These are phyloP conservation scores for Solanum dulcamara DNA, from an alignment of 257 asterid species.

Conservation along the genomic window DNA sequence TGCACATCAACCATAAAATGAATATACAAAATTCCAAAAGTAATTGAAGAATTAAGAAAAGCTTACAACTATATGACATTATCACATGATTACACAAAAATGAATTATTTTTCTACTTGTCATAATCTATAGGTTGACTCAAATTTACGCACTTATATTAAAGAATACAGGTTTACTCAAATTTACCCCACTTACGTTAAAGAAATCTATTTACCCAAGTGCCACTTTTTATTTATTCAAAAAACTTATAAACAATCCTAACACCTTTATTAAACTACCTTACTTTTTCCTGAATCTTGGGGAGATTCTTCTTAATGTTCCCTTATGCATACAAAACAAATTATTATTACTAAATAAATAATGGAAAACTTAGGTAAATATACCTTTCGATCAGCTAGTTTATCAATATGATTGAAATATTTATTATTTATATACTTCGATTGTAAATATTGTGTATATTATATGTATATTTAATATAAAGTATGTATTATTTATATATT, in stretches of 20 bases:
- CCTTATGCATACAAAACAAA: not conserved
- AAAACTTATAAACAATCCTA: not conserved
- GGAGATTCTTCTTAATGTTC: constrained; percentile 2
- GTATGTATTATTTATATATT: not conserved
- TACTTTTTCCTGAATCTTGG: constrained; percentile 2
- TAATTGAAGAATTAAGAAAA: not conserved
- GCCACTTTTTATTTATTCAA: not conserved
- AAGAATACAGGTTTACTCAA: not conserved
- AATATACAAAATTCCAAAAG: not conserved
- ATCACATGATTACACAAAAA: not conserved
- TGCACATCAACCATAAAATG: not conserved
- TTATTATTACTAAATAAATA: not conserved
- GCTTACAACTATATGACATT: not conserved
- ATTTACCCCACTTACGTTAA: not conserved
- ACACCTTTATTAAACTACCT: not conserved
- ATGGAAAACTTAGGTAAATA: not conserved
- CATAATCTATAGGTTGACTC: not conserved
- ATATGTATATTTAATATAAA: not conserved
- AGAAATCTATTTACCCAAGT: not conserved
- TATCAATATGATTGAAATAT: not conserved
- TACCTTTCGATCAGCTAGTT: not conserved
- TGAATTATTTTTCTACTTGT: not conserved
- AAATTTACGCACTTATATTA: not conserved
- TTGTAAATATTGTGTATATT: not conserved
- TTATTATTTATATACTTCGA: not conserved